Conservation (phyloP, 345 rosid genomes). For the Corchorus olitorius region DNA sequence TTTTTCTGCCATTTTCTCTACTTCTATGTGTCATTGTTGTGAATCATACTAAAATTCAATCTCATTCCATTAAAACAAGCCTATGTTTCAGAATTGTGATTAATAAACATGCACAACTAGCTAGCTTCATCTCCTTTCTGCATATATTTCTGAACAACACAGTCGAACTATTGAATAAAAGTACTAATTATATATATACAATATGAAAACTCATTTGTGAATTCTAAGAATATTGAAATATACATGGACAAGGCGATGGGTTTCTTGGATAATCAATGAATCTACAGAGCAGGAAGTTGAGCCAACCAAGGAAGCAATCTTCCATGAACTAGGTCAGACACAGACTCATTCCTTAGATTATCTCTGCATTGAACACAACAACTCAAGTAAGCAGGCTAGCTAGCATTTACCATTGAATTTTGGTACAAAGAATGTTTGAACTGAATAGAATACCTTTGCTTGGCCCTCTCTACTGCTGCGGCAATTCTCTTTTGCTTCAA, state of each 20-base stretch:
- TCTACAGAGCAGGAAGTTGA: conserved; percentile 29
- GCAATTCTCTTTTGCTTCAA: conserved; percentile 70
- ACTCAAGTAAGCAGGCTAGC: background rate
- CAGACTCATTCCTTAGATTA: conserved; percentile 60
- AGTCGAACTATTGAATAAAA: no score
- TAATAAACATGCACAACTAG: no score
- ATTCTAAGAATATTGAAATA: background rate
- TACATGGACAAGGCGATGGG: background rate
- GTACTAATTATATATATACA: no score
- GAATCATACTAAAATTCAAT: no score
- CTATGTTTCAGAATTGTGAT: no score
- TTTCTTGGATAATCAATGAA: background rate
- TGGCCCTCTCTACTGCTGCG: conserved; percentile 66
- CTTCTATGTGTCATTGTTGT: no score
- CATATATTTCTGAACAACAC: no score
- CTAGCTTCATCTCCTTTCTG: no score
- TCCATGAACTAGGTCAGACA: conserved; percentile 72
- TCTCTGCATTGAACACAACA: conserved; percentile 51
- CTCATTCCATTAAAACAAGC: no score
- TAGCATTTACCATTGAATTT: background rate
- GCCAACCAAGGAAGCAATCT: conserved; percentile 83
- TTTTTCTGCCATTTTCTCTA: no score
- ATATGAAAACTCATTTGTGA: no score
- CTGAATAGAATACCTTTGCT: conserved; percentile 48
- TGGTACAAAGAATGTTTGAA: background rate